A percentile compares a stretch with the other conserved stretches of the same genome.
phyloP scores from a whole-genome alignment of 129 eudicot genomes.

The Centella asiatica region DNA sequence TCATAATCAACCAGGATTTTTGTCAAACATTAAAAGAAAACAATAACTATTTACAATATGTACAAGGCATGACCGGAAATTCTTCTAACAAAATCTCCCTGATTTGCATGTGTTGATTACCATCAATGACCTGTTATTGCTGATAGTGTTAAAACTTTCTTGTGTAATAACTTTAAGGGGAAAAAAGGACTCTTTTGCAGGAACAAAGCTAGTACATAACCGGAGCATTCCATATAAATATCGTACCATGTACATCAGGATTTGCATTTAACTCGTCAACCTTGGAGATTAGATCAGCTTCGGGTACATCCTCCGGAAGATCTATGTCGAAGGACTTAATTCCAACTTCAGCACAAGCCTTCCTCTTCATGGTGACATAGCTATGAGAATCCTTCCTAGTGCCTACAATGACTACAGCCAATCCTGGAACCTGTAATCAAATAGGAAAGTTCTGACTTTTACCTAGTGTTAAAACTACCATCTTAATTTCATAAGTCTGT shows the following conservation, averaged over 20 bases:
- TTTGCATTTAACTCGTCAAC: constrained; percentile 80
- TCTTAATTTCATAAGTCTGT: neutral
- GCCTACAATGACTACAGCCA: constrained; percentile 93
- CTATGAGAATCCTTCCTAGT: constrained; percentile 89
- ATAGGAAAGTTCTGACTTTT: neutral
- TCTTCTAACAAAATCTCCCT: no score
- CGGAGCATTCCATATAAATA: neutral
- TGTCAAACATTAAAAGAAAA: neutral
- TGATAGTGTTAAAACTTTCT: no score
- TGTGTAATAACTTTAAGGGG: no score
- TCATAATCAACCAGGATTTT: neutral
- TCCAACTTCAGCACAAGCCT: constrained; percentile 87
- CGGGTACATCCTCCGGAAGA: constrained; percentile 77
- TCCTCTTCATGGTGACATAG: constrained; percentile 87
- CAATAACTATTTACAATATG: neutral
- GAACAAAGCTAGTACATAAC: no score
- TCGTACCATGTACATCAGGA: constrained; percentile 76
- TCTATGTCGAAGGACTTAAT: constrained; percentile 65
- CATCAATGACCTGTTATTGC: no score
- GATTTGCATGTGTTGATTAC: no score
- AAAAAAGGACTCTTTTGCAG: no score
- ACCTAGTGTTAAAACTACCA: neutral
- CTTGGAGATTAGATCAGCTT: constrained; percentile 66
- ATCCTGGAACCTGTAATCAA: constrained; percentile 66
- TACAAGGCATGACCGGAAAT: neutral